A percentile compares a stretch with the other conserved stretches of the same genome.
Evolutionary conservation across 768 basidiomycete species (phyloP).

Genomic region (Psilocybe subaeruginosa): DNA sequence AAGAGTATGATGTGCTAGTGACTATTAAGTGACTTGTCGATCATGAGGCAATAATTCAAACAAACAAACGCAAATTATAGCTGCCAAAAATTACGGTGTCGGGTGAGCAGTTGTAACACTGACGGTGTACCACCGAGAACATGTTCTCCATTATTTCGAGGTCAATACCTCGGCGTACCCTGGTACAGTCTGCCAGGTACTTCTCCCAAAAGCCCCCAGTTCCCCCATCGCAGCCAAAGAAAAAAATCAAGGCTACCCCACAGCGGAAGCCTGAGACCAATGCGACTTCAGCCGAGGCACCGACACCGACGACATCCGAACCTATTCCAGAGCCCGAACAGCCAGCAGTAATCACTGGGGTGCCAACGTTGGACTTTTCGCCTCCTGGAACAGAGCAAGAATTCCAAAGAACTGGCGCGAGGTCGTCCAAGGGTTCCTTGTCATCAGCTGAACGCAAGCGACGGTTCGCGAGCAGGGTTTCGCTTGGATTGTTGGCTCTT

Average conservation of each 20-base stretch:
- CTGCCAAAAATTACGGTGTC: neutral
- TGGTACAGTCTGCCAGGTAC: conserved; percentile 36
- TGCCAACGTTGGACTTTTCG: conserved; percentile 69
- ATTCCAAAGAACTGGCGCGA: conserved; percentile 69
- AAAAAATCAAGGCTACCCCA: conserved; percentile 23
- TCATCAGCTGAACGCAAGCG: conserved; percentile 79
- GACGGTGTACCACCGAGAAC: neutral
- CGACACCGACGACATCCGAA: conserved; percentile 2
- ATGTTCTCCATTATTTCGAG: conserved; percentile 37
- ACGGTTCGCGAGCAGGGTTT: conserved; percentile 54
- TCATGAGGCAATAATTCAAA: neutral
- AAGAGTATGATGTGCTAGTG: no score
- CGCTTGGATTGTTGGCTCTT: conserved; percentile 60
- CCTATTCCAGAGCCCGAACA: conserved; percentile 1
- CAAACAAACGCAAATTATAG: neutral
- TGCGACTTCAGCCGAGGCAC: conserved; percentile 18
- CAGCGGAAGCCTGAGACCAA: conserved; percentile 25
- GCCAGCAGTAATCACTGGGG: conserved; percentile 11
- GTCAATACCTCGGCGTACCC: conserved; percentile 35
- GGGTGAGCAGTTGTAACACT: no score
- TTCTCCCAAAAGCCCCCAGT: conserved; percentile 31
- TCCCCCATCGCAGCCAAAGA: conserved; percentile 15
- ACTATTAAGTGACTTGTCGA: no score
- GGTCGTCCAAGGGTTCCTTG: conserved; percentile 76
- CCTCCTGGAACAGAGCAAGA: conserved; percentile 49